Base-by-base conservation (phyloP, 2,329 filamentous ascomycete species). In the Colletotrichum costaricense region DNA sequence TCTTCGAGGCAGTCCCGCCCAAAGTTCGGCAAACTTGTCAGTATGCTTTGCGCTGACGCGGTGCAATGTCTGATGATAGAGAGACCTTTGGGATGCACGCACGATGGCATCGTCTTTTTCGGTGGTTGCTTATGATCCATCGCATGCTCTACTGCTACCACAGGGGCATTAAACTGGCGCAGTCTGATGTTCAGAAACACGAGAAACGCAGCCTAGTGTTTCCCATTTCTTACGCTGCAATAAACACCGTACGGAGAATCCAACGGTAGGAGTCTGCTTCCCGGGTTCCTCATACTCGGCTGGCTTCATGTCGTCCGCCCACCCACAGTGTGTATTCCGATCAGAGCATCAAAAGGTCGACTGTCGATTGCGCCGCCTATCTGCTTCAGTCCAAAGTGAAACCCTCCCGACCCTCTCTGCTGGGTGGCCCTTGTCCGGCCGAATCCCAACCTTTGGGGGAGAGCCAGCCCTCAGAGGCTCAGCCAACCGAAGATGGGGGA, bases 181-280 rank as follows among this genome's bases (percentile, higher is more conserved):
- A 57, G 26, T 73, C 70, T 65, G 67, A 73, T 65, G 60, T 73
- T 73, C 67, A 38, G 70, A 73, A 73, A 70, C 67, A 70, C 70
- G n/a, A 70, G 60, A 73, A 60, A 70, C 70, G 59, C 70, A 70
- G 55, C 60, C 67, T 65, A 73, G 70, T 73, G 70, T 73, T 73
- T 73, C 70, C 70, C 67, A 70, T 73, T n/a, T 66, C 67, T 56
- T 33, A 57, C 60, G 60, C 67, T 70, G 46, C 35, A 42, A n/a
- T 46, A 46, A 16, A 46, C 42, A 42, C 35, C 12, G 35, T 42
- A 42, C 42, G 42, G 42, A 8, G 19, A n/a, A 8, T 19, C 42
- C 42, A n/a, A 8, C 42, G 58, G 14, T 11, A 38, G 59, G 59
- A 60, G 70, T 65, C 70, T 69, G 46, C 42, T 49, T 35, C 35